phyloP scores from a whole-genome alignment of 1,139 yeast genomes.

The Hyphopichia pseudoburtonii region DNA sequence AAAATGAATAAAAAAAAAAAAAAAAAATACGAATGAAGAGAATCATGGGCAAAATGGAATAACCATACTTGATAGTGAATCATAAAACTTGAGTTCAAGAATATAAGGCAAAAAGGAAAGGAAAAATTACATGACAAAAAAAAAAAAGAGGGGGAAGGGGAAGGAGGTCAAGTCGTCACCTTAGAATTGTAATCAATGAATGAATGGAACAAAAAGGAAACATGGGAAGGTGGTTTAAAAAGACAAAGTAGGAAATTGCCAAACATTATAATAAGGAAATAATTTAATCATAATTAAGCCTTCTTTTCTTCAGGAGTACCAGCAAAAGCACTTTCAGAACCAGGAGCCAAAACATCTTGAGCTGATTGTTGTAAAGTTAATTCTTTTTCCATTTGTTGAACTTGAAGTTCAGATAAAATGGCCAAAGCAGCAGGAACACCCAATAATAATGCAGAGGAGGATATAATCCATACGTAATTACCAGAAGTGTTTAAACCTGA shows the following conservation, averaged over 20 bases:
- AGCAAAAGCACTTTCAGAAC: slow-evolving; percentile 55
- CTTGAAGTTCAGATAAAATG: slow-evolving; percentile 87
- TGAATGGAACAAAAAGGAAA: background rate
- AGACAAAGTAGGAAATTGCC: too few relatives aligned
- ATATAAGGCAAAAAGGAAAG: too few relatives aligned
- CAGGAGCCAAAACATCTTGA: slow-evolving; percentile 79
- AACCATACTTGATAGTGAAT: too few relatives aligned
- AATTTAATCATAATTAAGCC: slow-evolving; percentile 2
- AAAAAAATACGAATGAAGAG: too few relatives aligned
- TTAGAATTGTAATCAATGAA: background rate
- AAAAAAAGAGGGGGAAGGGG: too few relatives aligned
- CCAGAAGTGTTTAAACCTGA: slow-evolving; percentile 63
- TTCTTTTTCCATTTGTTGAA: slow-evolving; percentile 92
- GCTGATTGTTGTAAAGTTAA: slow-evolving; percentile 85
- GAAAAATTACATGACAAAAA: too few relatives aligned
- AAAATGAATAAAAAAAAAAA: too few relatives aligned
- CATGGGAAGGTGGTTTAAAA: too few relatives aligned
- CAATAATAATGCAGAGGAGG: slow-evolving; percentile 79
- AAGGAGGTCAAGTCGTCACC: background rate
- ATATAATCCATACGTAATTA: slow-evolving; percentile 75
- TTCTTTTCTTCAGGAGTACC: slow-evolving; percentile 34
- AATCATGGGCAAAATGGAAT: too few relatives aligned
- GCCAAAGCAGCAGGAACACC: slow-evolving; percentile 94
- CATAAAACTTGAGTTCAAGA: too few relatives aligned
- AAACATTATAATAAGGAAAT: background rate